A percentile compares a stretch with the other conserved stretches of the same genome.
Conservation (phyloP, 345 rosid genomes). For the Citrus reticulata region DNA sequence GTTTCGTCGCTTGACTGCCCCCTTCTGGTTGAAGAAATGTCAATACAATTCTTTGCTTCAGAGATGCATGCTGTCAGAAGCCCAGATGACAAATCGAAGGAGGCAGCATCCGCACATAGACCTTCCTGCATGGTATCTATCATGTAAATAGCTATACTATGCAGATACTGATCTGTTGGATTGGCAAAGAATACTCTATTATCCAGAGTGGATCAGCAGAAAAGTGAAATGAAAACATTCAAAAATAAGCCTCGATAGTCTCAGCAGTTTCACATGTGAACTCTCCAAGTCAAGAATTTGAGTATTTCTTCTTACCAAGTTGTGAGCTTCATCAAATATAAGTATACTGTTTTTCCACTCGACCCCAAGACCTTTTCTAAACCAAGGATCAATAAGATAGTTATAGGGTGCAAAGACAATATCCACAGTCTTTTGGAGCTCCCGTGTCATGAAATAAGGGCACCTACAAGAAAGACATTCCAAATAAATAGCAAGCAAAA, state of each 20-base stretch:
- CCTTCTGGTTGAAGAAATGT: slow-evolving; percentile 62
- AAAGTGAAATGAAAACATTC: neutral
- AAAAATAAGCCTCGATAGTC: neutral
- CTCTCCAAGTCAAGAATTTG: neutral
- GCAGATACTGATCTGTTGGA: neutral
- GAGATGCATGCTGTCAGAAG: slow-evolving; percentile 81
- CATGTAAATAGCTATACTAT: slow-evolving; percentile 7
- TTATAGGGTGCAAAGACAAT: slow-evolving; percentile 90
- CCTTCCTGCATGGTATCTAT: slow-evolving; percentile 62
- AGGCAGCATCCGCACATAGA: slow-evolving; percentile 92
- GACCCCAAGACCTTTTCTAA: slow-evolving; percentile 57
- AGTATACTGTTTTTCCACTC: slow-evolving; percentile 66
- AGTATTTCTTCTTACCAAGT: slow-evolving; percentile 58
- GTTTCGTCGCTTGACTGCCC: slow-evolving; percentile 63
- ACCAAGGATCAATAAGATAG: slow-evolving; percentile 76
- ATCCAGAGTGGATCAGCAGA: slow-evolving; percentile 7
- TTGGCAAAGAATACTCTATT: neutral
- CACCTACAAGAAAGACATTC: slow-evolving; percentile 51
- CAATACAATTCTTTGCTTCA: slow-evolving; percentile 81
- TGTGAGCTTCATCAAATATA: slow-evolving; percentile 98
- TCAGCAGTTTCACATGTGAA: neutral
- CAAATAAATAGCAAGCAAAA: slow-evolving; percentile 11
- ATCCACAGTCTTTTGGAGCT: slow-evolving; percentile 83
- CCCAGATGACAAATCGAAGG: slow-evolving; percentile 81
- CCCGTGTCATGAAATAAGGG: slow-evolving; percentile 80